These are phyloP conservation scores for Sarocladium oryzae DNA, from an alignment of 2,329 filamentous ascomycete genomes.

Conservation along the genomic window DNA sequence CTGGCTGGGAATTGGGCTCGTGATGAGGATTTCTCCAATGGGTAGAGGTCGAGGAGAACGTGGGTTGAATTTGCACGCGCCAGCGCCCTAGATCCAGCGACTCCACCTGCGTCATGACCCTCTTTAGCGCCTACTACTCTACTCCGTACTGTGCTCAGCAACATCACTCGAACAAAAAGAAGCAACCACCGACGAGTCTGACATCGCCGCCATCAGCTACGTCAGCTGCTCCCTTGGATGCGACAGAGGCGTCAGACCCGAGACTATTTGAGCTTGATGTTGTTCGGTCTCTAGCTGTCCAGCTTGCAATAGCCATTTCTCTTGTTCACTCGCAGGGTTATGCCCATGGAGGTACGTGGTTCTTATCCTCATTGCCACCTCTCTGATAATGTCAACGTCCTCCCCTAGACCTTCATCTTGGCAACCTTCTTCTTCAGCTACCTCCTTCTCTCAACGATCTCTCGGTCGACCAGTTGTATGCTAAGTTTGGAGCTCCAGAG, in stretches of 20 bases:
- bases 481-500: slow-evolving; percentile 16
- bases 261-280: slow-evolving; percentile 20
- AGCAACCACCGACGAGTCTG: background rate
- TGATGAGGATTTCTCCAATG: slow-evolving; percentile 7
- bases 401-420: slow-evolving; percentile 24
- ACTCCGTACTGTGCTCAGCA: no score
- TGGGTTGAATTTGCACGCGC: slow-evolving; percentile 7
- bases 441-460: slow-evolving; percentile 16
- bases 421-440: slow-evolving; percentile 26
- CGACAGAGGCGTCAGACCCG: slow-evolving; percentile 10
- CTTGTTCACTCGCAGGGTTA: slow-evolving; percentile 22
- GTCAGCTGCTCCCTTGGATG: slow-evolving; percentile 10
- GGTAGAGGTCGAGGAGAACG: slow-evolving; percentile 6
- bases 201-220: background rate
- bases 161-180: background rate
- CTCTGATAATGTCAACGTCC: background rate
- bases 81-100: background rate
- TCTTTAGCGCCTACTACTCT: background rate
- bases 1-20: slow-evolving; percentile 1
- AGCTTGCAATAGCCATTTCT: slow-evolving; percentile 23
- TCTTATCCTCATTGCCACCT: background rate
- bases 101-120: slow-evolving; percentile 6
- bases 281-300: slow-evolving; percentile 20
- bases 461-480: slow-evolving; percentile 18
- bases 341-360: slow-evolving; percentile 24